A percentile compares a stretch with the other conserved stretches of the same genome.
These are phyloP conservation scores for Asterochloris sp. DNA, from an alignment of 139 green algal genomes.

Conservation along the genomic window DNA sequence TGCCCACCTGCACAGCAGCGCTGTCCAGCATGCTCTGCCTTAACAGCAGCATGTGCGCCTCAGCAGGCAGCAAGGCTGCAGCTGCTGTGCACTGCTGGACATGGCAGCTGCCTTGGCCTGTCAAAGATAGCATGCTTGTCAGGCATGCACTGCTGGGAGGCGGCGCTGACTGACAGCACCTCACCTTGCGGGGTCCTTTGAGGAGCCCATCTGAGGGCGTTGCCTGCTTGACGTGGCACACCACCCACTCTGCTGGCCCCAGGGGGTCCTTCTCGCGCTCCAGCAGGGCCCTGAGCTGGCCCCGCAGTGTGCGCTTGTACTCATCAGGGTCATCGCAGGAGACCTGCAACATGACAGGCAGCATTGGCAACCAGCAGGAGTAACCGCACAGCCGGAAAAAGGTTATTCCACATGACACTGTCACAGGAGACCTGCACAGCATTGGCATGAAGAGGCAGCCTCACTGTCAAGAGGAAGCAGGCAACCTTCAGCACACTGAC, in stretches of 20 bases:
- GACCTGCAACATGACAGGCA: constrained; percentile 35
- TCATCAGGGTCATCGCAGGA: constrained; percentile 63
- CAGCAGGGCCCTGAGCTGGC: constrained; percentile 39
- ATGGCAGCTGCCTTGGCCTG: neutral
- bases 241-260: constrained; percentile 48
- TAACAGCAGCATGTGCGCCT: neutral
- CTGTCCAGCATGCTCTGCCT: neutral
- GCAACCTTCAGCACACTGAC: neutral
- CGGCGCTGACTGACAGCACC: neutral
- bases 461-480: too few relatives aligned
- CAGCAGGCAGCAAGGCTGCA: neutral
- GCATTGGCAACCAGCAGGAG: too few relatives aligned
- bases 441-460: too few relatives aligned
- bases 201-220: constrained; percentile 15
- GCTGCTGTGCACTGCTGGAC: neutral
- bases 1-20: too few relatives aligned
- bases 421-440: neutral
- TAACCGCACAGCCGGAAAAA: neutral
- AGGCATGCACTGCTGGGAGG: neutral
- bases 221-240: constrained; percentile 63
- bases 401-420: neutral
- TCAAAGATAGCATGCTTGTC: neutral
- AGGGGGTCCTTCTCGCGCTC: constrained; percentile 51
- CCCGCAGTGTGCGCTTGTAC: constrained; percentile 54
- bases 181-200: constrained; percentile 40